Conservation (phyloP, 106 monocot genomes). For the Dendrobium huoshanense region DNA sequence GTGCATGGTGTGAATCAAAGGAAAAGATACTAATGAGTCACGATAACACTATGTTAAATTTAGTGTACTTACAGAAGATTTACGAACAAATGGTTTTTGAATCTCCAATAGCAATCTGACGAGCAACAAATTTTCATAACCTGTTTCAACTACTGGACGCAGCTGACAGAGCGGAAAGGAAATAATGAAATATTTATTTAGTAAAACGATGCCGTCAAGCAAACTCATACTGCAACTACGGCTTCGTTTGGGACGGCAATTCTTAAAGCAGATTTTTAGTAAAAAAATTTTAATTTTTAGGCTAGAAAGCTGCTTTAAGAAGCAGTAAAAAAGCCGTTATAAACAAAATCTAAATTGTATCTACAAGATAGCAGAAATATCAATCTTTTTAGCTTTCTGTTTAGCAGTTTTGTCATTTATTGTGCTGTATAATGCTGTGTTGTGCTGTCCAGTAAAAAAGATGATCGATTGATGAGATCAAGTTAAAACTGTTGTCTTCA, state of each 20-base stretch:
- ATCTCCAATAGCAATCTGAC: slow-evolving; percentile 88
- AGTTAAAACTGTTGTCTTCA: too few species aligned
- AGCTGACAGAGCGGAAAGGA: slow-evolving; percentile 37
- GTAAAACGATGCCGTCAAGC: background rate
- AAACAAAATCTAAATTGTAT: too few species aligned
- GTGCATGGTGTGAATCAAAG: background rate
- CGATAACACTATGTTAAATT: background rate
- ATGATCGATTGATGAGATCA: too few species aligned
- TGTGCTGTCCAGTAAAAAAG: too few species aligned
- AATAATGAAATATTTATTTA: background rate
- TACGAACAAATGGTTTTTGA: slow-evolving; percentile 45
- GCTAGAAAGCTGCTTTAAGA: too few species aligned
- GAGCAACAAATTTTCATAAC: slow-evolving; percentile 93
- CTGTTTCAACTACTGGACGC: slow-evolving; percentile 97
- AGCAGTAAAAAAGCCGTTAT: too few species aligned
- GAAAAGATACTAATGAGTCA: background rate
- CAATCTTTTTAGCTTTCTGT: background rate
- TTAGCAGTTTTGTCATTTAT: too few species aligned
- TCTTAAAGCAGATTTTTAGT: too few species aligned
- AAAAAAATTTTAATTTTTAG: too few species aligned
- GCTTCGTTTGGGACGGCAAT: too few species aligned
- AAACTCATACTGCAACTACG: background rate
- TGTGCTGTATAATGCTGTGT: too few species aligned
- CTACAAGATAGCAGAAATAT: background rate
- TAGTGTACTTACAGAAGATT: slow-evolving; percentile 56